Conservation (phyloP, 2,329 filamentous ascomycete genomes). For the Macroventuria anomochaeta region DNA sequence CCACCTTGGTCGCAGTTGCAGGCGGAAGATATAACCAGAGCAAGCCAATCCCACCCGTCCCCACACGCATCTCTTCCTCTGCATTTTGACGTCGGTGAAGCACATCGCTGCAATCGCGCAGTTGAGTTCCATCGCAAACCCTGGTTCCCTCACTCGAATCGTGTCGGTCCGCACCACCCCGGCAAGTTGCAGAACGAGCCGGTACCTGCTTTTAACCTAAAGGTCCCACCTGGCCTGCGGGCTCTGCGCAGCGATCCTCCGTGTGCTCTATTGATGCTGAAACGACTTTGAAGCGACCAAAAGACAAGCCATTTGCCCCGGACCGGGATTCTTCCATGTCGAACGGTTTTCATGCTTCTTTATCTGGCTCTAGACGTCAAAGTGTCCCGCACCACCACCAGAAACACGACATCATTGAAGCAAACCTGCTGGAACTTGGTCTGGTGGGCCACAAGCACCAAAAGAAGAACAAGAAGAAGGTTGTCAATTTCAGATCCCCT, state of each 20-base stretch:
- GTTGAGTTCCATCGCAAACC: conserved; percentile 19
- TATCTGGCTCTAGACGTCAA: conserved; percentile 37
- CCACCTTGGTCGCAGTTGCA: conserved; percentile 13
- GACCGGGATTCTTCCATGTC: conserved; percentile 44
- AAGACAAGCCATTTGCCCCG: conserved; percentile 40
- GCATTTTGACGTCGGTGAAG: conserved; percentile 15
- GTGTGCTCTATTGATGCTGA: conserved; percentile 46
- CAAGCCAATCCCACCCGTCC: conserved; percentile 18
- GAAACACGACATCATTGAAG: conserved; percentile 35
- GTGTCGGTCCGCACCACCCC: conserved; percentile 31
- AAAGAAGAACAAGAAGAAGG: conserved; percentile 39
- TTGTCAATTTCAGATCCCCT: conserved; percentile 44
- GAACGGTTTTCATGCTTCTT: conserved; percentile 43
- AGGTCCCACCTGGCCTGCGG: conserved; percentile 34
- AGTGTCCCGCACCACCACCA: conserved; percentile 29
- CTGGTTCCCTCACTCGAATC: conserved; percentile 31
- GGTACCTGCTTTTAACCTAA: conserved; percentile 38
- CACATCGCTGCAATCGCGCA: conserved; percentile 19
- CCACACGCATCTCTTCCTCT: conserved; percentile 19
- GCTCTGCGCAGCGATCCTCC: conserved; percentile 32
- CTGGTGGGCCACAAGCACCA: conserved; percentile 33
- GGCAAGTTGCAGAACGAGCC: conserved; percentile 30
- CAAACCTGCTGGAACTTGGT: conserved; percentile 46
- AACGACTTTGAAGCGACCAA: conserved; percentile 50
- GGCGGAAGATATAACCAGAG: conserved; percentile 26